Evolutionary conservation across 495 filamentous ascomycete species (phyloP), one percentile per base, ranked within the genome.

Genomic region (Neurospora sublineolata): DNA sequence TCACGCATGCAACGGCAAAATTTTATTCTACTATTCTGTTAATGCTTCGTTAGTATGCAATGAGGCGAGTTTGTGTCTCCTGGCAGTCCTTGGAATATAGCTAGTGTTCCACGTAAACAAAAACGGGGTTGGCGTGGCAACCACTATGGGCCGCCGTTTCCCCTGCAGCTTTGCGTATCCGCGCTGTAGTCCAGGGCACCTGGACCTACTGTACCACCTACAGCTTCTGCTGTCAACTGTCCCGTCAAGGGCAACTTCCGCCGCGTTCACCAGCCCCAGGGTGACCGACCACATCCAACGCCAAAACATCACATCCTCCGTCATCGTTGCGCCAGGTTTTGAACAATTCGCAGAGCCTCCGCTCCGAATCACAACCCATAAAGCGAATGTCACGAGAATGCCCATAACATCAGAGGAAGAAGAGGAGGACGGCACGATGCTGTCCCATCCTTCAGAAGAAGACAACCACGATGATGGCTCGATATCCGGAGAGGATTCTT

Each of bases 391-490:
- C 70, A 69, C 11, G 69, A 78, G 73, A 58, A 87, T 86, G 84
- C 77, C 84, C 33, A 73, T 82, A 70, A 82, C 78, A 30, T 84
- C 83, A n/a, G 84, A 84, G 73, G 84, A 85, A 60, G 82, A 84
- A 23, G 82, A 82, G 42, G 84, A 83, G n/a, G 82, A 83, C 36
- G 81, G 80, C 33, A 74, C 20, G 20, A 58, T 70, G 5, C 27
- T 46, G 20, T 58, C n/a, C 11, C 69, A 58, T 12, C 41, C 37
- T 16, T 69, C 67, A 16, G n/a, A 36, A 18, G 74, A 75, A 12
- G 73, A 75, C 44, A 68, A 70, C 14, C 75, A 72, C 39, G 41
- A 68, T 40, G 44, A 64, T 68, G 42, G 68, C 69, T 69, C 11
- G 46, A 52, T 23, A 23, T 52, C 44, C 44, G 68, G 58, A 40